These are phyloP conservation scores for Ashbya aceris DNA, from an alignment of 1,139 yeast species.

Conservation along the genomic window DNA sequence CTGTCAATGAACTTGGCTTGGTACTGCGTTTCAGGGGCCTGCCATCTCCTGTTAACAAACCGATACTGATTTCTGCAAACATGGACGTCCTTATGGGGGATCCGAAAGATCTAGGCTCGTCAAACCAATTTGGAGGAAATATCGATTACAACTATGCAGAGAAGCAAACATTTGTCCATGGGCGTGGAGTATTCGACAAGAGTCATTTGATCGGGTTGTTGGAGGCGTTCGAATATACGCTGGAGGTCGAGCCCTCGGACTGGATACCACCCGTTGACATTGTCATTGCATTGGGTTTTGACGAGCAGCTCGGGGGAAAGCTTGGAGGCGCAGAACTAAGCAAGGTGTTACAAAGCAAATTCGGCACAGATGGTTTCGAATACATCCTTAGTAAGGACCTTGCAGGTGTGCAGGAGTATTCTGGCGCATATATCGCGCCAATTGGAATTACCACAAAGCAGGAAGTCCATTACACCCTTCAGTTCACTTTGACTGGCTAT, in stretches of 20 bases:
- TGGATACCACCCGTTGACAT: too few relatives aligned
- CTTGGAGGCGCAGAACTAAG: constrained; percentile 42
- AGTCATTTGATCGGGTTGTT: constrained; percentile 44
- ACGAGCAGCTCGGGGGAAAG: constrained; percentile 53
- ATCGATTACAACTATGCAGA: constrained; percentile 25
- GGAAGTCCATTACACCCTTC: constrained; percentile 37
- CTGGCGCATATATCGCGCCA: constrained; percentile 21
- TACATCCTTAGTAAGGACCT: constrained; percentile 54
- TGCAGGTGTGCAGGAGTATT: constrained; percentile 21
- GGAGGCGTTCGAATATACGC: constrained; percentile 43
- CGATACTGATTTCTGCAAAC: constrained; percentile 62
- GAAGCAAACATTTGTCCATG: constrained; percentile 47
- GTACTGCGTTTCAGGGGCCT: too few relatives aligned
- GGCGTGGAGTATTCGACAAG: constrained; percentile 60
- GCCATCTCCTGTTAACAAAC: constrained; percentile 46
- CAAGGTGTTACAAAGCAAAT: constrained; percentile 34
- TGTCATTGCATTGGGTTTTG: constrained; percentile 51
- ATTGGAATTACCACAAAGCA: constrained; percentile 28
- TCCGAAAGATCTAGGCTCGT: constrained; percentile 53
- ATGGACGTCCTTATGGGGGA: constrained; percentile 80
- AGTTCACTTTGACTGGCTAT: constrained; percentile 49
- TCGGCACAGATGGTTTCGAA: constrained; percentile 44
- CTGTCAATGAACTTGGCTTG: constrained; percentile 50
- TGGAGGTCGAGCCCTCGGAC: constrained; percentile 11
- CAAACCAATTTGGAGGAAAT: constrained; percentile 55